Evolutionary conservation across 2,329 filamentous ascomycete genomes (phyloP), one percentile per base, ranked within the genome.

Genomic region (Neofusicoccum cordaticola): DNA sequence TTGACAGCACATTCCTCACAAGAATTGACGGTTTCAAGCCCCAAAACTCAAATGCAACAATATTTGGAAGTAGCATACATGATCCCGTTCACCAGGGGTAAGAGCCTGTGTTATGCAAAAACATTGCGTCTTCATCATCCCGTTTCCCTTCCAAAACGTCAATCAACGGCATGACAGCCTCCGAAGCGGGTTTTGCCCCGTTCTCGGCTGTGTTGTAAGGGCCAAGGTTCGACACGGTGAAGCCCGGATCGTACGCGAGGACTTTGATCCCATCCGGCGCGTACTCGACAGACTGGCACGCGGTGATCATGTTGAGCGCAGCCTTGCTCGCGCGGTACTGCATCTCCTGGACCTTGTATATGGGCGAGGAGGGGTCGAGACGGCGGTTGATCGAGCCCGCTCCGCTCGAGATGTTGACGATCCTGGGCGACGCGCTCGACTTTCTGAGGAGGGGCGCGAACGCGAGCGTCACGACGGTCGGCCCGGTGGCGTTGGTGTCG

Each of bases 291-390:
- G 67, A 66, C 56, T 71, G 69, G 52, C 70, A 73, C 11, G 72
- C 71, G 8, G 70, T 72, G 12, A 79, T 63, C 77, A 80, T 79
- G 44, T 78, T 78, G 66, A 78, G 63, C 1, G 78, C 78, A 4
- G 75, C 71, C 66, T 80, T 80, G 34, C 72, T 75, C 3, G 22
- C 22, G 2, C 22, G 22, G 22, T 22, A 22, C 3, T 22, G 22
- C 22, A 22, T 22, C 22, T 22, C 22, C 22, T 22, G 22, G 22
- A 22, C 22, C 22, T 22, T 22, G 22, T 22, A 22, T 2, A 22
- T 0, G 74, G 69, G 66, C 1, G 68, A 70, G 4, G 67, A 68
- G 1, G 71, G 52, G 35, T 73, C 71, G 0, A 77, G 67, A 0
- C 74, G 69, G 0, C 69, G 67, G 0, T 64, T 70, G 6, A 79